phyloP scores from a whole-genome alignment of 2,329 filamentous ascomycete genomes.

The Aspergillus jensenii region DNA sequence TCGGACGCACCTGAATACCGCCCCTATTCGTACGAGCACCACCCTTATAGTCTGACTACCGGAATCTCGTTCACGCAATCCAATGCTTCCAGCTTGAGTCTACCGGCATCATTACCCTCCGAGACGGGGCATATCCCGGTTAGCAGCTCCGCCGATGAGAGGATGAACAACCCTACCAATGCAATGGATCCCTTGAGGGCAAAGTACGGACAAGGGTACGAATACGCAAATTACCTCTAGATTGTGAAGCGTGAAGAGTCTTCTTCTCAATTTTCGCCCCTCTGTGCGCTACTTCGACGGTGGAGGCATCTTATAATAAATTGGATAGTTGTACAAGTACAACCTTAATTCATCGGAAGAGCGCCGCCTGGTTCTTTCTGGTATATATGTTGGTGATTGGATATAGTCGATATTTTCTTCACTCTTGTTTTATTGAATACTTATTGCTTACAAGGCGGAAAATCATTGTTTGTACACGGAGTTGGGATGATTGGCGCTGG shows the following conservation, averaged over 20 bases:
- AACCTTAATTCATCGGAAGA: slow-evolving; percentile 2
- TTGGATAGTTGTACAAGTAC: not conserved
- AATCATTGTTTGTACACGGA: slow-evolving; percentile 1
- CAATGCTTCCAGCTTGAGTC: slow-evolving; percentile 36
- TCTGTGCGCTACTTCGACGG: not conserved
- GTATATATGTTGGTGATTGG: slow-evolving; percentile 10
- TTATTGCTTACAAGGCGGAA: slow-evolving; percentile 5
- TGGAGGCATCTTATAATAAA: slow-evolving; percentile 2
- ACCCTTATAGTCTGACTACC: slow-evolving; percentile 28
- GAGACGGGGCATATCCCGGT: slow-evolving; percentile 22
- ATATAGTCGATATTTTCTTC: not conserved
- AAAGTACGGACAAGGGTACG: slow-evolving; percentile 31
- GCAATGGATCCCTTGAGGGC: slow-evolving; percentile 26
- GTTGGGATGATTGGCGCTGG: slow-evolving; percentile 8
- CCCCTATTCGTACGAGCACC: slow-evolving; percentile 28
- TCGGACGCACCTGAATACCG: slow-evolving; percentile 37
- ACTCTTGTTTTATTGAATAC: slow-evolving; percentile 3
- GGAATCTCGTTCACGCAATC: slow-evolving; percentile 33
- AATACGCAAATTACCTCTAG: slow-evolving; percentile 30
- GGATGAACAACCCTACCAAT: slow-evolving; percentile 24
- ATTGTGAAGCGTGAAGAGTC: not conserved
- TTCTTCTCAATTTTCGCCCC: not conserved
- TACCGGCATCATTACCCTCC: slow-evolving; percentile 35
- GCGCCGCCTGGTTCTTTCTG: not conserved
- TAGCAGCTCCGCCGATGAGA: slow-evolving; percentile 22